Base-by-base conservation (phyloP, 1,284 basidiomycete species). In the Ustilago sp. region DNA sequence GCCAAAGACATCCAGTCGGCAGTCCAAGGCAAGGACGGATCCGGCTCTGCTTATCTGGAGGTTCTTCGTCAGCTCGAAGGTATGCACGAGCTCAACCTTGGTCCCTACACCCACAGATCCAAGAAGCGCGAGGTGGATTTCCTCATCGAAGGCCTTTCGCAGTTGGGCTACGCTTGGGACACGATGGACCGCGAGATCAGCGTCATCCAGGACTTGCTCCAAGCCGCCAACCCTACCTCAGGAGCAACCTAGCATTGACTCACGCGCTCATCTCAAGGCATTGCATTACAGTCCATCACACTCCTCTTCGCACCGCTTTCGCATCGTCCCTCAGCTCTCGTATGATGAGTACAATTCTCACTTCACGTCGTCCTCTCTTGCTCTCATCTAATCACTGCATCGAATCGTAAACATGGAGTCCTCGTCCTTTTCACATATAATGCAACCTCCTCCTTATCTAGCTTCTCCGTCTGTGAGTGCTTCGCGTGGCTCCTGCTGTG, bases 81-180 rank as follows among this genome's bases (percentile, higher is more conserved):
- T 13, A 76, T 76, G 73, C 73, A 76, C 34, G 58, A 60, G 11
- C 50, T 71, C 34, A 58, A 73, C 17, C 68, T 83, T 4, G 74
- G 70, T 1, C 76, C 83, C 0, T 85, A 77, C 59, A 81, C 81
- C 23, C 63, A 69, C n/a, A 74, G 61, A 19, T 77, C 74, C 32
- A 84, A 83, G 65, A 58, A 57, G 54, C 34, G 47, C n/a, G 84
- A 85, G 68, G 80, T 84, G 19, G 74, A 74, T 8, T 62, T 69
- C 17, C 69, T 80, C 45, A 62, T 83, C 43, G 73, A 83, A 63
- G 84, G 70, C 9, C 63, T 85, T 15, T 74, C 77, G 11, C 83
- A 84, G 62, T 57, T 84, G 6, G 84, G 83, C 9, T 85, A 78
- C 31, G 83, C 84, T 3, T 83, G 74, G 71, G 64, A 83, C 11